These are phyloP conservation scores for Ophiostoma himal-ulmi DNA, from an alignment of 2,329 filamentous ascomycete species.

Conservation along the genomic window DNA sequence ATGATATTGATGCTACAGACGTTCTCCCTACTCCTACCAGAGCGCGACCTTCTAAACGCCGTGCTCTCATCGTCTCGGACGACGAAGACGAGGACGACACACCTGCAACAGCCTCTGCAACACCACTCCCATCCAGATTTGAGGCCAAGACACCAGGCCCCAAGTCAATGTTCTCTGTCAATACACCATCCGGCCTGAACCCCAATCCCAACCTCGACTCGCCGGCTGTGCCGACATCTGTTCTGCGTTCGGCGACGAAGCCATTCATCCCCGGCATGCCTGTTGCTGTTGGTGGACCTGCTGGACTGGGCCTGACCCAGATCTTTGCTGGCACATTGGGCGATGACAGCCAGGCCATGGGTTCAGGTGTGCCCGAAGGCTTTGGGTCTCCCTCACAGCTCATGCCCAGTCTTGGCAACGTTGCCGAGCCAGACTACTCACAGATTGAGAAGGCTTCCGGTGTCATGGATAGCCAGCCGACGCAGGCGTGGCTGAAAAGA, in stretches of 20 bases:
- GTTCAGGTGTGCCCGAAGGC: conserved; percentile 16
- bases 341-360: conserved; percentile 51
- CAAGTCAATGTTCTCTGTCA: conserved; percentile 38
- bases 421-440: conserved; percentile 54
- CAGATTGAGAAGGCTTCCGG: conserved; percentile 39
- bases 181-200: conserved; percentile 30
- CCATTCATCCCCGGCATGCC: conserved; percentile 64
- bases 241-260: conserved; percentile 63
- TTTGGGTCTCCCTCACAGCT: conserved; percentile 40
- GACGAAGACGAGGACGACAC: conserved; percentile 55
- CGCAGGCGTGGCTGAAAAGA: conserved; percentile 32
- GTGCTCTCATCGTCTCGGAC: conserved; percentile 52
- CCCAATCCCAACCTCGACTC: conserved; percentile 38
- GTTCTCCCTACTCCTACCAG: conserved; percentile 20
- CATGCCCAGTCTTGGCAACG: conserved; percentile 53
- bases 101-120: not conserved
- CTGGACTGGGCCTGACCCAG: conserved; percentile 72
- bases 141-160: conserved; percentile 43
- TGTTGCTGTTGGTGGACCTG: conserved; percentile 47
- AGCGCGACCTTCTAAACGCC: conserved; percentile 45
- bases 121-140: not conserved
- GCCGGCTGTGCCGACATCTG: conserved; percentile 54
- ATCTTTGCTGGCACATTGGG: conserved; percentile 82
- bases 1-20: not conserved
- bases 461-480: conserved; percentile 42